Evolutionary conservation across 352 stramenopile genomes (phyloP).

Genomic region (Globisporangium splendens): DNA sequence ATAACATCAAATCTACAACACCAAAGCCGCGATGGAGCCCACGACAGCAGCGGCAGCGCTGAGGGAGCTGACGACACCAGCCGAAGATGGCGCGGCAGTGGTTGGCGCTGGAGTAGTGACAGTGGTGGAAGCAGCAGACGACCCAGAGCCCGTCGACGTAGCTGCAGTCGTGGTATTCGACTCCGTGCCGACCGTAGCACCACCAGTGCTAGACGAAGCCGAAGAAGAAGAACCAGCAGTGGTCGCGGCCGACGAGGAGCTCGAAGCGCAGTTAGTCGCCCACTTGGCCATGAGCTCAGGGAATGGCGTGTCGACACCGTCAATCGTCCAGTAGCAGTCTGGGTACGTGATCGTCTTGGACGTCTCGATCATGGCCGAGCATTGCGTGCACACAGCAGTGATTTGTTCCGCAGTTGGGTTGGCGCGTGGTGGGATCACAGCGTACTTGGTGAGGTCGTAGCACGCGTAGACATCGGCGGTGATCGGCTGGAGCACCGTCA

Average conservation of each 20-base stretch:
- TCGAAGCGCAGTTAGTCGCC: neutral
- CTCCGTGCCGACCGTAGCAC: neutral
- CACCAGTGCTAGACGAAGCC: neutral
- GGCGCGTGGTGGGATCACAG: conserved; percentile 2
- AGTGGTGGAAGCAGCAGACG: neutral
- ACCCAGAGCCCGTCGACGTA: neutral
- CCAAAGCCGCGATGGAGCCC: neutral
- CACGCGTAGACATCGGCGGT: conserved; percentile 2
- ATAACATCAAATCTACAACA: conserved; percentile 1
- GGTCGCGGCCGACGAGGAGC: neutral
- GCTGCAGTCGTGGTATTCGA: neutral
- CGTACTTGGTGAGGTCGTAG: neutral
- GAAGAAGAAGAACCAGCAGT: neutral
- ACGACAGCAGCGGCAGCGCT: neutral
- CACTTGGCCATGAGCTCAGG: conserved; percentile 4
- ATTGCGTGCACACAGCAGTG: conserved; percentile 9
- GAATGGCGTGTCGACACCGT: conserved; percentile 6
- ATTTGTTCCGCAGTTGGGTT: conserved; percentile 3
- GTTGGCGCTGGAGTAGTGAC: neutral
- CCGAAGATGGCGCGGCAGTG: neutral
- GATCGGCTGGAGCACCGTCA: neutral
- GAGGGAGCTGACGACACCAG: neutral
- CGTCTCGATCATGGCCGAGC: conserved; percentile 1
- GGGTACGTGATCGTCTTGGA: conserved; percentile 12
- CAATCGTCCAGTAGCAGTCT: conserved; percentile 7